These are phyloP conservation scores for Phytophthora aleatoria DNA, from an alignment of 352 stramenopile genomes.

Conservation along the genomic window DNA sequence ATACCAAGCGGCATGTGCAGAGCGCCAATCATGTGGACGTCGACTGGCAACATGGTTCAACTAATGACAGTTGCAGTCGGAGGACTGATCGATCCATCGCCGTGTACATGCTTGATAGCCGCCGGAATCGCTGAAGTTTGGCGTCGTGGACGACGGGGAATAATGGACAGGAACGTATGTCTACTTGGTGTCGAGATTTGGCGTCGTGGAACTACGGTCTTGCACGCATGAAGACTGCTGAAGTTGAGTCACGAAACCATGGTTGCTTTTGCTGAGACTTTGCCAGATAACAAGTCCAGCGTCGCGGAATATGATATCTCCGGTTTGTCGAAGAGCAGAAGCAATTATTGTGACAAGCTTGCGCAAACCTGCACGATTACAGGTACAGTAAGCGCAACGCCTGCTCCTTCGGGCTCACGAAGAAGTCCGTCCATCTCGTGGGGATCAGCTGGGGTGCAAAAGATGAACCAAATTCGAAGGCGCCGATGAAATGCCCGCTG, in stretches of 20 bases:
- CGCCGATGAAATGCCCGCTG: background rate
- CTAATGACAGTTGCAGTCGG: background rate
- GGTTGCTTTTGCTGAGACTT: background rate
- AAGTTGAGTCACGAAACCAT: background rate
- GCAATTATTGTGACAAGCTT: slow-evolving; percentile 16
- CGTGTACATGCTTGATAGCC: background rate
- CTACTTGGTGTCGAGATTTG: background rate
- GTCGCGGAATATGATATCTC: slow-evolving; percentile 20
- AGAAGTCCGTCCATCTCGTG: background rate
- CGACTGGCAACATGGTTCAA: slow-evolving; percentile 10
- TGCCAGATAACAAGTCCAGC: background rate
- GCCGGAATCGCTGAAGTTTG: slow-evolving; percentile 1
- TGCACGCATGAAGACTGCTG: no score
- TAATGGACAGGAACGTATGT: background rate
- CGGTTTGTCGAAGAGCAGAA: slow-evolving; percentile 1
- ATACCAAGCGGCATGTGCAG: slow-evolving; percentile 20
- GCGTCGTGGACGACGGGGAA: no score
- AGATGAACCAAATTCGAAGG: background rate
- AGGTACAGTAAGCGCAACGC: no score
- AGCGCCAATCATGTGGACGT: slow-evolving; percentile 25
- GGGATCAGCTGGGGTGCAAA: background rate
- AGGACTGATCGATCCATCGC: slow-evolving; percentile 3
- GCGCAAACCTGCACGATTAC: background rate
- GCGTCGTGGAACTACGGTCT: background rate
- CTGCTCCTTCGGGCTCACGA: background rate